These are phyloP conservation scores for Pythium utonaiense DNA, from an alignment of 352 stramenopile species.

Conservation along the genomic window DNA sequence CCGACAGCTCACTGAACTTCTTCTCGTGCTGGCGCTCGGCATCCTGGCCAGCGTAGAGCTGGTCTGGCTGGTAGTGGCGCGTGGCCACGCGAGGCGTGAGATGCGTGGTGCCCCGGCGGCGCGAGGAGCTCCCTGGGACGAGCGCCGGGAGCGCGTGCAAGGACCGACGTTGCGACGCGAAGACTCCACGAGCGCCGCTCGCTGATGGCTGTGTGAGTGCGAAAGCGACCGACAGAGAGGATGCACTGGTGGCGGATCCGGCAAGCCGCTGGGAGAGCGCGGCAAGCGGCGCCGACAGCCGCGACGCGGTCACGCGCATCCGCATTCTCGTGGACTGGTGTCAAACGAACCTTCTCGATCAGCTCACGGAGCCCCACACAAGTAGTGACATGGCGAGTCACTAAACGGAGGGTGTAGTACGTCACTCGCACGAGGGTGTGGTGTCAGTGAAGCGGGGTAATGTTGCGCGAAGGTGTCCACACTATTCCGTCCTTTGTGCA, in stretches of 20 bases:
- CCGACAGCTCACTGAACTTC: conserved; percentile 72
- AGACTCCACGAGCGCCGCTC: background rate
- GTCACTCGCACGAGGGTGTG: background rate
- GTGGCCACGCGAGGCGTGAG: too few relatives aligned
- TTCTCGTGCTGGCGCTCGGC: conserved; percentile 63
- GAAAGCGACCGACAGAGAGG: background rate
- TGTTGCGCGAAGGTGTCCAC: conserved; percentile 23
- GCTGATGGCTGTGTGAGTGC: background rate
- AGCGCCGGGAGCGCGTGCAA: background rate
- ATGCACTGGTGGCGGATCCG: background rate
- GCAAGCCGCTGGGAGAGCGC: background rate
- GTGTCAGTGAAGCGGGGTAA: conserved; percentile 13
- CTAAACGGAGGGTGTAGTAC: background rate
- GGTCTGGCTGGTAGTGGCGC: conserved; percentile 33
- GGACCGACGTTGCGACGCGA: conserved; percentile 1
- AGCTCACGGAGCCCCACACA: background rate
- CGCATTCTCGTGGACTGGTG: background rate
- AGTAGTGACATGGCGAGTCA: background rate
- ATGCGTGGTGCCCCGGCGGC: background rate
- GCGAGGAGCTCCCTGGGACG: background rate
- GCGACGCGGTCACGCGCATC: background rate
- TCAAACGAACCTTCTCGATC: conserved; percentile 4
- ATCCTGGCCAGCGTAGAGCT: conserved; percentile 73
- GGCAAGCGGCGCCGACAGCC: background rate
- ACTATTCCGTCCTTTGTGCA: conserved; percentile 15